Percentiles rank a stretch among this genome's conserved stretches.
These are phyloP conservation scores for Lupinus albus DNA, from an alignment of 306 rosid genomes.

Conservation along the genomic window DNA sequence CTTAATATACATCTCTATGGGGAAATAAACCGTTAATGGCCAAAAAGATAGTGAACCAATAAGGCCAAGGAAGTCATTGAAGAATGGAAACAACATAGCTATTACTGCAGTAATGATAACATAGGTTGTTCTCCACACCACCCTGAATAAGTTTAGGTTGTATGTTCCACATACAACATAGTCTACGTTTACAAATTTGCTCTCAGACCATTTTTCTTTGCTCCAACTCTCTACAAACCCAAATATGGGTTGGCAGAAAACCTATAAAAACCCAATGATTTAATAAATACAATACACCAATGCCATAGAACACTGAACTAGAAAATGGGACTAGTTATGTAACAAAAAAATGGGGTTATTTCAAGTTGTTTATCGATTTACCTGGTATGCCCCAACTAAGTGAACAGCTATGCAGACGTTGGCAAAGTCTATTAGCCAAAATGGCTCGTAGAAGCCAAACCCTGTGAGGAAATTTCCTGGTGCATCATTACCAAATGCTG, in stretches of 20 bases:
- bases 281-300: background rate
- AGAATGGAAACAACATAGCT: constrained; percentile 96
- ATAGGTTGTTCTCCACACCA: constrained; percentile 80
- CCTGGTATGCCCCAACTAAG: constrained; percentile 94
- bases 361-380: constrained; percentile 28
- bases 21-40: constrained; percentile 92
- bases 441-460: constrained; percentile 96
- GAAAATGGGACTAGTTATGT: background rate
- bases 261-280: constrained; percentile 50
- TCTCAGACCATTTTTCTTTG: constrained; percentile 62
- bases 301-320: background rate
- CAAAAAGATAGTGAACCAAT: constrained; percentile 90
- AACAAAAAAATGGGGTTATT: no score
- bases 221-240: constrained; percentile 67
- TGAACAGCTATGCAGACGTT: constrained; percentile 85
- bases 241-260: constrained; percentile 83
- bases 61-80: constrained; percentile 83
- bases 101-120: constrained; percentile 68
- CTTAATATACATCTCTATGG: constrained; percentile 90
- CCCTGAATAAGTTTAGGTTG: constrained; percentile 62
- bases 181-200: constrained; percentile 63
- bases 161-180: constrained; percentile 46
- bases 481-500: constrained; percentile 90
- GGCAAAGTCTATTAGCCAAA: constrained; percentile 91
- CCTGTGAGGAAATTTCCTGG: constrained; percentile 99